Percentiles rank a stretch among this genome's conserved stretches.
Conservation (phyloP, 2,329 filamentous ascomycete genomes). For the Aspergillus sp. region DNA sequence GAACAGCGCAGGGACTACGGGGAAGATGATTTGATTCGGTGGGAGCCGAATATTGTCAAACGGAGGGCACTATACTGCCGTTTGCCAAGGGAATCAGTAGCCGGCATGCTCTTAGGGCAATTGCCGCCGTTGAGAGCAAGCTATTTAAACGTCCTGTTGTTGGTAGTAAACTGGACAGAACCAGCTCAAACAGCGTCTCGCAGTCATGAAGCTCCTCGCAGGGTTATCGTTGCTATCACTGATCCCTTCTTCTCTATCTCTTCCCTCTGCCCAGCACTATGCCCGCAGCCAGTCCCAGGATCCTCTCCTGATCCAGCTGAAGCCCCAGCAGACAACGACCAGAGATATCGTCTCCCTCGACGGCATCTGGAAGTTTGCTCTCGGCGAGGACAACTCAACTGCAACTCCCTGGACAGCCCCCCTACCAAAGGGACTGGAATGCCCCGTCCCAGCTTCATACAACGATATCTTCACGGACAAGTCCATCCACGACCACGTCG, state of each 20-base stretch:
- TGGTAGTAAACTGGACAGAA: not conserved
- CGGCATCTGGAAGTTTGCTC: constrained; percentile 17
- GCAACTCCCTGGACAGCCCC: not conserved
- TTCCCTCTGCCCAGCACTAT: not conserved
- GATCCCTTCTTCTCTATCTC: not conserved
- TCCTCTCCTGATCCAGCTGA: not conserved
- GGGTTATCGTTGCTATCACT: not conserved
- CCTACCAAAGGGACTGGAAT: constrained; percentile 13
- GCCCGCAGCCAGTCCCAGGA: not conserved
- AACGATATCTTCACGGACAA: constrained; percentile 17
- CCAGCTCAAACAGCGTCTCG: too few relatives aligned
- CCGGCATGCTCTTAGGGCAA: not conserved
- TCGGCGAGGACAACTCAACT: not conserved
- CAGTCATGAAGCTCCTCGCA: too few relatives aligned
- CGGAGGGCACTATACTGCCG: not conserved
- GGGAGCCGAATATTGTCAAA: too few relatives aligned
- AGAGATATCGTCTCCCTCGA: constrained; percentile 16
- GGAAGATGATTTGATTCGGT: too few relatives aligned
- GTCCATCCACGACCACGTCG: constrained; percentile 27
- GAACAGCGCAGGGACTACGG: too few relatives aligned
- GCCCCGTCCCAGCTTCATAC: constrained; percentile 18
- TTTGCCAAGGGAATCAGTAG: not conserved
- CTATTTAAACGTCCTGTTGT: not conserved
- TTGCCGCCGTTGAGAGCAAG: not conserved
- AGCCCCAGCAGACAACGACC: not conserved